phyloP scores from a whole-genome alignment of 768 basidiomycete genomes.

The Boletus sensibilis region DNA sequence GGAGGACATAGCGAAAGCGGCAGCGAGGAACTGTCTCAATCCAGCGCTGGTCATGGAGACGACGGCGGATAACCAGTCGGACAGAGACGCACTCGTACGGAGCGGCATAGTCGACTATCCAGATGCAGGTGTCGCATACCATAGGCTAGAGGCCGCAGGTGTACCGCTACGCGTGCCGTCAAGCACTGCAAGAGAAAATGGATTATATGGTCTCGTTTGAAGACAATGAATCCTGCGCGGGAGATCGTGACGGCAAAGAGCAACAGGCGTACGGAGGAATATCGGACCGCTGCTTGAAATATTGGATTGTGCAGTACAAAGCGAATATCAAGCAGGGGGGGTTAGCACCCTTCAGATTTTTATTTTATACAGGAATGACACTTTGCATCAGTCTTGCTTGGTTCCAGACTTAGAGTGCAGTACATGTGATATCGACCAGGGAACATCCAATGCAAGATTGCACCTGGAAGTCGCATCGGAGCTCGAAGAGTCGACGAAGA shows the following conservation, averaged over 20 bases:
- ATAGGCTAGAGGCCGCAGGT: background rate
- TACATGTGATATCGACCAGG: background rate
- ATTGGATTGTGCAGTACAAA: background rate
- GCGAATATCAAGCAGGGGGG: background rate
- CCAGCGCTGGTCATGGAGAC: background rate
- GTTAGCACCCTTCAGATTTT: background rate
- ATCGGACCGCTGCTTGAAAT: background rate
- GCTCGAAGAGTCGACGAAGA: too few relatives aligned
- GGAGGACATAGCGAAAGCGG: background rate
- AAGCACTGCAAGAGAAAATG: background rate
- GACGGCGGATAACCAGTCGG: background rate
- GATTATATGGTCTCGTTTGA: too few relatives aligned
- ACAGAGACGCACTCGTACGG: background rate
- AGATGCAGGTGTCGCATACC: background rate
- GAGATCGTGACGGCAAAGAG: background rate
- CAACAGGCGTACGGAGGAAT: background rate
- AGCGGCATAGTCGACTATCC: background rate
- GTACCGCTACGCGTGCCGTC: background rate
- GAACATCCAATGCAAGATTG: background rate
- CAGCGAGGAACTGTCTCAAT: background rate
- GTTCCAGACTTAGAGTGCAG: background rate
- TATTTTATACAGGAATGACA: background rate
- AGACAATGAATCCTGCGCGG: too few relatives aligned
- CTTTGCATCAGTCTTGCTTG: background rate
- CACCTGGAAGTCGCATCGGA: background rate